A percentile compares a stretch with the other conserved stretches of the same genome.
Evolutionary conservation across 106 monocot species (phyloP).

Genomic region (Platanthera guangdongensis): DNA sequence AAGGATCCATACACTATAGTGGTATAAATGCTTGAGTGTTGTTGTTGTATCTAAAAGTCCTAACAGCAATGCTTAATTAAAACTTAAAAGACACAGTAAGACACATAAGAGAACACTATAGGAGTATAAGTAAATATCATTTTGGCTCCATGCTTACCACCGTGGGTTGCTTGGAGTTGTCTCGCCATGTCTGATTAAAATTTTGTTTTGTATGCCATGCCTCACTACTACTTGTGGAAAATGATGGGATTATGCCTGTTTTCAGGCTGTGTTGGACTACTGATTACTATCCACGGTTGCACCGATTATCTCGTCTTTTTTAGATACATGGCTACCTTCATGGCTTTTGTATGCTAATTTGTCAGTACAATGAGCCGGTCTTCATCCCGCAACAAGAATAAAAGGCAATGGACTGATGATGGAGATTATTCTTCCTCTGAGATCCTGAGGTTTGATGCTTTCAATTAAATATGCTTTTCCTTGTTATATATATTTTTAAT

Average conservation of each 20-base stretch:
- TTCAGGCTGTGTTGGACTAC: background rate
- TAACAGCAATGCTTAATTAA: no score
- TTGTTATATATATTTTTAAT: background rate
- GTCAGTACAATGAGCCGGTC: constrained; percentile 60
- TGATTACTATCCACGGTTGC: background rate
- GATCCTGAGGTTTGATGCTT: constrained; percentile 42
- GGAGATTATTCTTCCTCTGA: constrained; percentile 27
- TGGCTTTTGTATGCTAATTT: background rate
- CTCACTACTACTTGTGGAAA: background rate
- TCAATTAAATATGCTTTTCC: background rate
- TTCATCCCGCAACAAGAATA: constrained; percentile 70
- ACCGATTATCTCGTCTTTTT: background rate
- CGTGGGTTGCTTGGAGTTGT: no score
- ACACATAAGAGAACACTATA: no score
- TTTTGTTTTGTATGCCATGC: background rate
- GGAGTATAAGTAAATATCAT: no score
- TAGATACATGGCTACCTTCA: background rate
- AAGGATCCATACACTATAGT: no score
- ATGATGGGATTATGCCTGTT: background rate
- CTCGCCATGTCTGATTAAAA: no score
- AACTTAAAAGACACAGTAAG: no score
- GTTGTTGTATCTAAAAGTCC: no score
- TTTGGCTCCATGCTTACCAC: no score
- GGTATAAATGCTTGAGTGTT: no score
- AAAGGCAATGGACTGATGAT: constrained; percentile 48